These are phyloP conservation scores for Eimeria sp. DNA, from an alignment of 169 alveolate genomes.

Conservation along the genomic window DNA sequence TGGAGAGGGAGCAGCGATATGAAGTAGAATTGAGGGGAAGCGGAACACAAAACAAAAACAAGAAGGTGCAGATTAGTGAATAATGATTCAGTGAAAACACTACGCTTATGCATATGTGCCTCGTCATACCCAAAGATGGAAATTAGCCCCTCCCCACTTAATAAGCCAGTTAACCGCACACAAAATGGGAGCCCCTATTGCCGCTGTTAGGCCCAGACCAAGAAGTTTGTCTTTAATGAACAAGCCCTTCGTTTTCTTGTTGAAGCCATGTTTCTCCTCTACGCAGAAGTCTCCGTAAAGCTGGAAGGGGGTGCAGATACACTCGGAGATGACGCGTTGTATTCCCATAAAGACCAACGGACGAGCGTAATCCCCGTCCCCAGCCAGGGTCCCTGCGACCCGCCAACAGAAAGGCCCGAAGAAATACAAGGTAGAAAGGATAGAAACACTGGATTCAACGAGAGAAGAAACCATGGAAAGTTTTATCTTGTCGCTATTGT, in stretches of 20 bases:
- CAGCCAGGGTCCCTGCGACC: slow-evolving; percentile 39
- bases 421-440: slow-evolving; percentile 65
- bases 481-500: slow-evolving; percentile 83
- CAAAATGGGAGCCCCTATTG: slow-evolving; percentile 89
- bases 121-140: slow-evolving; percentile 90
- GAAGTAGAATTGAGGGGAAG: not conserved
- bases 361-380: slow-evolving; percentile 59
- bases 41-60: not conserved
- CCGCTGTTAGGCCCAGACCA: slow-evolving; percentile 85
- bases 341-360: slow-evolving; percentile 66
- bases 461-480: slow-evolving; percentile 75
- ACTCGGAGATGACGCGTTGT: slow-evolving; percentile 21
- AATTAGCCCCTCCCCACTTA: slow-evolving; percentile 95
- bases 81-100: too few species aligned
- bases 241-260: slow-evolving; percentile 90
- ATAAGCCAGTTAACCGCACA: slow-evolving; percentile 90
- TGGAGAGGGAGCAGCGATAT: not conserved
- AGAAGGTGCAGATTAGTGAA: not conserved
- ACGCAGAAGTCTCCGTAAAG: slow-evolving; percentile 92
- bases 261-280: slow-evolving; percentile 95
- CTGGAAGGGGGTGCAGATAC: slow-evolving; percentile 53
- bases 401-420: slow-evolving; percentile 81
- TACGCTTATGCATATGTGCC: not conserved
- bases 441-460: slow-evolving; percentile 34
- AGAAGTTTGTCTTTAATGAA: slow-evolving; percentile 91